Percentiles rank a stretch among this genome's conserved stretches.
phyloP scores from a whole-genome alignment of 257 asterid genomes.

The Solanum tarijense region DNA sequence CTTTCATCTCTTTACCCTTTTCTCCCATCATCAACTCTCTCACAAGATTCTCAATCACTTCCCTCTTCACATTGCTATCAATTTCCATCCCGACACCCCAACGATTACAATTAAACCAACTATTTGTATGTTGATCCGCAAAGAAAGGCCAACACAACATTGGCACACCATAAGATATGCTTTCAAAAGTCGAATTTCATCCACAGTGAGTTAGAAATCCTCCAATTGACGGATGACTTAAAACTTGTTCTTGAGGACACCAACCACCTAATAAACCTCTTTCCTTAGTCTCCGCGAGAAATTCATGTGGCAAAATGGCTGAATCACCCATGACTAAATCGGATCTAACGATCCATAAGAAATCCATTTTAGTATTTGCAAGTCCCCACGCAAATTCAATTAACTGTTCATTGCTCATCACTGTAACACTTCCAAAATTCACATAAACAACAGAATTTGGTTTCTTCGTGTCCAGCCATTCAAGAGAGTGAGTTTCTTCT shows the following conservation, averaged over 20 bases:
- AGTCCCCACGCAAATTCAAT: slow-evolving; percentile 30
- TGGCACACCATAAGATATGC: slow-evolving; percentile 13
- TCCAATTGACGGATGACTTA: slow-evolving; percentile 10
- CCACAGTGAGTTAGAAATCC: slow-evolving; percentile 20
- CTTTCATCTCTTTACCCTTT: slow-evolving; percentile 7
- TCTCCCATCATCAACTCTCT: slow-evolving; percentile 12
- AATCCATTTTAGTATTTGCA: slow-evolving; percentile 11
- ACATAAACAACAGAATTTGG: slow-evolving; percentile 23
- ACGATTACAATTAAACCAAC: slow-evolving; percentile 7
- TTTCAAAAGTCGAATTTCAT: slow-evolving; percentile 12
- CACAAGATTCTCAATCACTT: slow-evolving; percentile 13
- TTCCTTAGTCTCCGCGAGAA: slow-evolving; percentile 6
- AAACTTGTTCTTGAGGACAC: slow-evolving; percentile 13
- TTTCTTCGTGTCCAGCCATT: slow-evolving; percentile 17
- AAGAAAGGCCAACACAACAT: slow-evolving; percentile 17
- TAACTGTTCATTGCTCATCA: not conserved
- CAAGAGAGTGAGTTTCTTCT: slow-evolving; percentile 21
- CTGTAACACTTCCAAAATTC: slow-evolving; percentile 15
- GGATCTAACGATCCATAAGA: slow-evolving; percentile 17
- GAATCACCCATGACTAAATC: slow-evolving; percentile 15
- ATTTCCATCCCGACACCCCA: slow-evolving; percentile 18
- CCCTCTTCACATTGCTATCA: slow-evolving; percentile 7
- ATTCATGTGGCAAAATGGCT: slow-evolving; percentile 8
- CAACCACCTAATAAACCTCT: slow-evolving; percentile 13
- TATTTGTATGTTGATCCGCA: slow-evolving; percentile 13